A percentile compares a stretch with the other conserved stretches of the same genome.
Evolutionary conservation across 495 filamentous ascomycete species (phyloP).

Genomic region (Rusavskia elegans): DNA sequence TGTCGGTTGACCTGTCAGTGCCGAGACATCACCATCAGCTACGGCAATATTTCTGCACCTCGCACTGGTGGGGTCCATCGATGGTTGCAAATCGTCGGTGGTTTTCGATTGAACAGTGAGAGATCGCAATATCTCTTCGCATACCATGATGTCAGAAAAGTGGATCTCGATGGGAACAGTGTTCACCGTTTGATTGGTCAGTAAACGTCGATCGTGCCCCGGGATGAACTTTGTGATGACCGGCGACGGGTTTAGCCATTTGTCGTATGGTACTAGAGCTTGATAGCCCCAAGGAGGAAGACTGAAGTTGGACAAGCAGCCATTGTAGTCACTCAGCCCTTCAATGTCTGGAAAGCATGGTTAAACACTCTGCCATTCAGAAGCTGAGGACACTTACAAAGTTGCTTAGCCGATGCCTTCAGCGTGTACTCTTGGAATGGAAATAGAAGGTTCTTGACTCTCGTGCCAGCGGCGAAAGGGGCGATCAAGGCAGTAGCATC

Average conservation of each 20-base stretch:
- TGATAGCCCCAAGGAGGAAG: slow-evolving; percentile 12
- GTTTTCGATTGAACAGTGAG: slow-evolving; percentile 31
- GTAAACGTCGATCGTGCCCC: slow-evolving; percentile 13
- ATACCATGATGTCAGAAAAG: slow-evolving; percentile 43
- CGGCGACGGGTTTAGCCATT: slow-evolving; percentile 13
- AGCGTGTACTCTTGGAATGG: slow-evolving; percentile 32
- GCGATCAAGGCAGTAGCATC: slow-evolving; percentile 23
- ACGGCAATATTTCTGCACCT: slow-evolving; percentile 15
- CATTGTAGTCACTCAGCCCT: slow-evolving; percentile 8
- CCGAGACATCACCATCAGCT: slow-evolving; percentile 8
- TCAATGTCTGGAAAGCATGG: not conserved
- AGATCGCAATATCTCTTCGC: slow-evolving; percentile 26
- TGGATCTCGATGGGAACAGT: slow-evolving; percentile 28
- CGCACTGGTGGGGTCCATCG: slow-evolving; percentile 16
- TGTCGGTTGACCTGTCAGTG: slow-evolving; percentile 21
- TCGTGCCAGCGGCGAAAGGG: slow-evolving; percentile 25
- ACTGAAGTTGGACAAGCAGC: slow-evolving; percentile 8
- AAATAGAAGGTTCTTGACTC: slow-evolving; percentile 33
- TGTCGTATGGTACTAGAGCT: slow-evolving; percentile 11
- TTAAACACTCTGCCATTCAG: not conserved
- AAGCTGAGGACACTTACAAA: slow-evolving; percentile 5
- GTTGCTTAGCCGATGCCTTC: slow-evolving; percentile 12
- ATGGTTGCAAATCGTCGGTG: slow-evolving; percentile 11
- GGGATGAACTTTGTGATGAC: slow-evolving; percentile 14
- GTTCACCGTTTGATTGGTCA: slow-evolving; percentile 20